Evolutionary conservation across 805 yeast species (phyloP).

Genomic region (Novakomyces olei): DNA sequence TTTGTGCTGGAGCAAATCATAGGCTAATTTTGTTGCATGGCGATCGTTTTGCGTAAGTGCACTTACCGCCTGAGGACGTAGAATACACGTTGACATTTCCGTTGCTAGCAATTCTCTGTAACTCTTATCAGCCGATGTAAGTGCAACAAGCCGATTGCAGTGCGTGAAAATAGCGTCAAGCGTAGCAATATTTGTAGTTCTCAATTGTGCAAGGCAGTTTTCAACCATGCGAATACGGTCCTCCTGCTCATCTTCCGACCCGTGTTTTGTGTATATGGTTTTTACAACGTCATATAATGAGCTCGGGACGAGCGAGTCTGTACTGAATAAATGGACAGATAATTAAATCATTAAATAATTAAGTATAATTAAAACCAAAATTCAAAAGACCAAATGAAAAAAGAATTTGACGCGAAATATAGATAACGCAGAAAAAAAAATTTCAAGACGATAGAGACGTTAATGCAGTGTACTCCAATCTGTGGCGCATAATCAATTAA

Average conservation of each 20-base stretch:
- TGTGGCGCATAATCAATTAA: too few species aligned
- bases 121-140: slow-evolving; percentile 19
- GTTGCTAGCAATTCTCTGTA: slow-evolving; percentile 26
- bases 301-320: slow-evolving; percentile 47
- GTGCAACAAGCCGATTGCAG: slow-evolving; percentile 37
- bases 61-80: slow-evolving; percentile 29
- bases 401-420: too few species aligned
- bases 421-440: too few species aligned
- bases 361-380: too few species aligned
- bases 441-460: too few species aligned
- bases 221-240: slow-evolving; percentile 31
- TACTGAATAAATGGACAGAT: too few species aligned
- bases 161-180: slow-evolving; percentile 63
- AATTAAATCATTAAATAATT: too few species aligned
- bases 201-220: slow-evolving; percentile 41
- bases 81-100: slow-evolving; percentile 32
- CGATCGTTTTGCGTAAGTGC: slow-evolving; percentile 32
- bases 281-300: slow-evolving; percentile 44
- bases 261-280: slow-evolving; percentile 36
- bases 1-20: slow-evolving; percentile 39
- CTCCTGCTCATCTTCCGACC: slow-evolving; percentile 15
- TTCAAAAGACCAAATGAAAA: too few species aligned
- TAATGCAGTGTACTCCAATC: too few species aligned
- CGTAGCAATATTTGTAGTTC: slow-evolving; percentile 53
- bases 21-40: slow-evolving; percentile 34